These are phyloP conservation scores for Capniomyces stellatus DNA, from an alignment of 371 early-diverging fungal species.

Conservation along the genomic window DNA sequence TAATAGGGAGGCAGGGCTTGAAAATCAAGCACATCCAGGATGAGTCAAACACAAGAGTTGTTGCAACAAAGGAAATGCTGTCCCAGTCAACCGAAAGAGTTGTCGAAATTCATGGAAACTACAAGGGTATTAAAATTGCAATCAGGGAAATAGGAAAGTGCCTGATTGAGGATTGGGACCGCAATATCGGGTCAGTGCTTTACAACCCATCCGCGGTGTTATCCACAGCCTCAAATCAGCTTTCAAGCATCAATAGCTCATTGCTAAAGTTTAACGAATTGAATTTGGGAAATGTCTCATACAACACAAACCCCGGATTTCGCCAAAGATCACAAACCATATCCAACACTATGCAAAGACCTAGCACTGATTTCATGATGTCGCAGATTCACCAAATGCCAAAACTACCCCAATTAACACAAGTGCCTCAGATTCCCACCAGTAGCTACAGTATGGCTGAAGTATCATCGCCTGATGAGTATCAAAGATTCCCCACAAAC, in stretches of 20 bases:
- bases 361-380: no score
- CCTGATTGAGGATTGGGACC: slow-evolving; percentile 46
- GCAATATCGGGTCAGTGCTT: slow-evolving; percentile 40
- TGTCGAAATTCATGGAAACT: slow-evolving; percentile 59
- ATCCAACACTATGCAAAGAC: no score
- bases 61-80: slow-evolving; percentile 63
- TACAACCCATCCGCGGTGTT: slow-evolving; percentile 38
- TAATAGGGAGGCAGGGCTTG: slow-evolving; percentile 68
- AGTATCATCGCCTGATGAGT: no score
- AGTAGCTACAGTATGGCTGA: no score
- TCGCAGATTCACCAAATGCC: no score
- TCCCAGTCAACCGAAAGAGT: slow-evolving; percentile 73
- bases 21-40: slow-evolving; percentile 77
- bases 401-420: no score
- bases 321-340: slow-evolving; percentile 1
- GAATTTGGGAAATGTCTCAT: not conserved
- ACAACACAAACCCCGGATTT: no score
- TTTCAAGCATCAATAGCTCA: not conserved
- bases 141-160: slow-evolving; percentile 54
- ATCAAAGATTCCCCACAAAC: no score
- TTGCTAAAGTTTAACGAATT: not conserved
- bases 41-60: slow-evolving; percentile 58
- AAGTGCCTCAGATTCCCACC: no score
- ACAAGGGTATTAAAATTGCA: slow-evolving; percentile 50
- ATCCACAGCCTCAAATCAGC: not conserved